Evolutionary conservation across 768 basidiomycete genomes (phyloP), one percentile per base, ranked within the genome.

Genomic region (Naematelia aurantialba): DNA sequence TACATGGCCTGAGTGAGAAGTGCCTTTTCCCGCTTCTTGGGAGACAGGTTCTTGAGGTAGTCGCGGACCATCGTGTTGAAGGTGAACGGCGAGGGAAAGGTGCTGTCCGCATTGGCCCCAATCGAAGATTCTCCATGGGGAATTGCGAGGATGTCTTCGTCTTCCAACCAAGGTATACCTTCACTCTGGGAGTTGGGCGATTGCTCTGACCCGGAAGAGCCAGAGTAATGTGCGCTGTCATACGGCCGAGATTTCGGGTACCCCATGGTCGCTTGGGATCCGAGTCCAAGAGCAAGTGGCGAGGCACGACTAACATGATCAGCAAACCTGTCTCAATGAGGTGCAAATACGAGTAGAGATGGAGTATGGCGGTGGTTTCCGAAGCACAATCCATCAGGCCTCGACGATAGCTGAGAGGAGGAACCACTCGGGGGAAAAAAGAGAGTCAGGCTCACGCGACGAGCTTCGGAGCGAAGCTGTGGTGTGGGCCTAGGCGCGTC

Each of bases 1-100:
- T 88, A 88, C 80, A 86, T 80, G 29, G 77, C 77, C 66, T 85
- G 86, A 12, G 83, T 84, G 73, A 90, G 85, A 58, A 89, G 82
- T 3, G 88, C 86, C 73, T 89, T 89, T 34, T 83, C 83, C 4
- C 80, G 77, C 63, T 84, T 84, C 53, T 83, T 80, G 2, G 82
- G 79, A 53, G 82, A 83, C 27, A 89, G 81, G 17, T 82, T 81
- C 19, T 72, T 66, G 52, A 89, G 78, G 74, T 89, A 89, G 30
- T 79, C 78, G 0, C 78, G 73, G 66, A 87, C 83, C 67, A 87
- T 81, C 34, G 78, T 72, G 49, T 84, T 81, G 77, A 86, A 89
- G 50, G 83, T 82, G 8, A 79, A 80, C 56, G 83, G 82, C 2
- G 84, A 82, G 0, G 87, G 87, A 59, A 87, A 84, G 19, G 60